A percentile compares a stretch with the other conserved stretches of the same genome.
Evolutionary conservation across 1,284 basidiomycete genomes (phyloP).

Genomic region (Agroathelia rolfsii): DNA sequence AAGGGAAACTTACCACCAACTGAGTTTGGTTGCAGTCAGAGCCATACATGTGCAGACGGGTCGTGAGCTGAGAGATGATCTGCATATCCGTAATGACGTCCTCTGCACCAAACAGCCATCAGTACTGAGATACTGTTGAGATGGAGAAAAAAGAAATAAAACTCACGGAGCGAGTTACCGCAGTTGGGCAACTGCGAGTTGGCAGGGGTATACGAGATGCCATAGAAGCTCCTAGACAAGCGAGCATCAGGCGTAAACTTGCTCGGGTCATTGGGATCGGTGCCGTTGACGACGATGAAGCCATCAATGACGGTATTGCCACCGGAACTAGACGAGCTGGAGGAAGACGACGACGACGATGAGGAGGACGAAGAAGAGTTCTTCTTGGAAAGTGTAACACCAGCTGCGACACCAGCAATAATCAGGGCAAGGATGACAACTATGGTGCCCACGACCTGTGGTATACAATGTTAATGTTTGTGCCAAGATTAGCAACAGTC

Average conservation of each 20-base stretch:
- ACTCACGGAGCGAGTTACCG: slow-evolving; percentile 35
- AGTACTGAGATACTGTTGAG: slow-evolving; percentile 7
- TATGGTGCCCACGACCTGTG: slow-evolving; percentile 23
- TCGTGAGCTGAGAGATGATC: slow-evolving; percentile 51
- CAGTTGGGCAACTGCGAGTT: slow-evolving; percentile 42
- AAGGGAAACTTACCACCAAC: slow-evolving; percentile 30
- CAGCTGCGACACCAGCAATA: slow-evolving; percentile 19
- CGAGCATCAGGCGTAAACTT: slow-evolving; percentile 51
- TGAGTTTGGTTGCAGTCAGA: slow-evolving; percentile 50
- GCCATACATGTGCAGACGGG: slow-evolving; percentile 46
- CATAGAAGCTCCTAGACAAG: slow-evolving; percentile 59
- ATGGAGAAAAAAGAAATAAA: neutral
- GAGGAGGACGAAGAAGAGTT: slow-evolving; percentile 8
- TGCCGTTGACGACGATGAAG: slow-evolving; percentile 39
- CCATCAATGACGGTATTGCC: too few species aligned
- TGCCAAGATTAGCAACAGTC: too few species aligned
- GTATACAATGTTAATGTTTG: too few species aligned
- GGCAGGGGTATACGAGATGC: slow-evolving; percentile 65
- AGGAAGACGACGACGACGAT: too few species aligned
- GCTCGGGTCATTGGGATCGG: slow-evolving; percentile 50
- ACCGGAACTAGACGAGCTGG: too few species aligned
- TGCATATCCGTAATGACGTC: slow-evolving; percentile 44
- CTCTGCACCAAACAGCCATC: slow-evolving; percentile 13
- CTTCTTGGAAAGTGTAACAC: slow-evolving; percentile 25
- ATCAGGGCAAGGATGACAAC: slow-evolving; percentile 19